Conservation (phyloP, 345 rosid genomes). For the Salix suchowensis region DNA sequence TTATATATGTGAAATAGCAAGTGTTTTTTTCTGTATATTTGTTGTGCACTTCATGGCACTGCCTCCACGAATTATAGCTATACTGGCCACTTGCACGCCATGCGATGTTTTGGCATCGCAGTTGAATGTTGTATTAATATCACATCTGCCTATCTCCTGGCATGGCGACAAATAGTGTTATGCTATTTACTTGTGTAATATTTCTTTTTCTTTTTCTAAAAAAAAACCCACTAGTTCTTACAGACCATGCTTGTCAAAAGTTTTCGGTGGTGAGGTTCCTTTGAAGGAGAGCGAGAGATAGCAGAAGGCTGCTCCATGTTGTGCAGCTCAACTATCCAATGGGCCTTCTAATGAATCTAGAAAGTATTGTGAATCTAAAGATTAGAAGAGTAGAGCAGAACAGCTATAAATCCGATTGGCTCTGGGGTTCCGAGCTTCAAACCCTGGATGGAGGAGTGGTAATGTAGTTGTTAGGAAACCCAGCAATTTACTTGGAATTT, state of each 20-base stretch:
- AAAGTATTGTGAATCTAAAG: not conserved
- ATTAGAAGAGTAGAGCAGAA: too few species aligned
- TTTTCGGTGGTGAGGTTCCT: not conserved
- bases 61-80: not conserved
- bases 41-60: not conserved
- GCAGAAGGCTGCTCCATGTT: not conserved
- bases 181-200: not conserved
- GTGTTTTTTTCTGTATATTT: not conserved
- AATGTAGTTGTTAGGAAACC: not conserved
- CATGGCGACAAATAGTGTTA: not conserved
- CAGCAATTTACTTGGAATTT: not conserved
- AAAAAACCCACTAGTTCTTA: too few species aligned
- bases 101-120: not conserved
- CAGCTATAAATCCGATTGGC: not conserved
- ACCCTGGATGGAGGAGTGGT: not conserved
- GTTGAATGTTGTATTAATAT: not conserved
- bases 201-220: too few species aligned
- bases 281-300: not conserved
- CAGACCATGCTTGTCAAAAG: not conserved
- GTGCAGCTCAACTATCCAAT: not conserved
- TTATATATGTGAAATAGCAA: not conserved
- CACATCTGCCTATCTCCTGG: not conserved
- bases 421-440: not conserved
- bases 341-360: not conserved
- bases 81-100: not conserved